A percentile compares a stretch with the other conserved stretches of the same genome.
phyloP scores from a whole-genome alignment of 139 green algal genomes.

The Yamagishiella unicocca region DNA sequence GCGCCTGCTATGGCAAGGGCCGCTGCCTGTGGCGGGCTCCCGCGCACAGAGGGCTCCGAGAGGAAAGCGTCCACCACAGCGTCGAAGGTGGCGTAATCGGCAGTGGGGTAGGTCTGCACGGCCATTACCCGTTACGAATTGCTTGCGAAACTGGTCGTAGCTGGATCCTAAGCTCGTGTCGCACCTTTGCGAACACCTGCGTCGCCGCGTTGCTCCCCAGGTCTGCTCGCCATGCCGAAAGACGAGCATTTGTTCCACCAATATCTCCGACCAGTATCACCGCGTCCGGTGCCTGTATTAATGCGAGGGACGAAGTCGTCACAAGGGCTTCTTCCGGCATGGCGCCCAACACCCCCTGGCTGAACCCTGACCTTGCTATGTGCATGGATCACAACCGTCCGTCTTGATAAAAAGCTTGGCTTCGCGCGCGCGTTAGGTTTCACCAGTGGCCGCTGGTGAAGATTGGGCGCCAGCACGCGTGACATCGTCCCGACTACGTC shows the following conservation, averaged over 20 bases:
- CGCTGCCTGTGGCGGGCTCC: constrained; percentile 48
- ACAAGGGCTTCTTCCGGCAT: background rate
- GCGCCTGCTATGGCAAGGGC: constrained; percentile 86
- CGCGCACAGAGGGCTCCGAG: background rate
- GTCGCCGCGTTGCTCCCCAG: background rate
- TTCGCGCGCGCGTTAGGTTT: background rate
- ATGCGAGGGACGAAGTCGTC: background rate
- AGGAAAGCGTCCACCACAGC: constrained; percentile 68
- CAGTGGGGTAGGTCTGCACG: constrained; percentile 76
- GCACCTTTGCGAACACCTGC: constrained; percentile 51
- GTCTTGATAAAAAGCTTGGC: background rate
- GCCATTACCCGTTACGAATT: too few relatives aligned
- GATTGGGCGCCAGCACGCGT: background rate
- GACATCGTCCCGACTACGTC: too few relatives aligned
- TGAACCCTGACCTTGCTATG: background rate
- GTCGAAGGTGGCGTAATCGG: constrained; percentile 69
- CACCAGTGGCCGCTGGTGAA: background rate
- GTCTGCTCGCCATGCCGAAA: constrained; percentile 84
- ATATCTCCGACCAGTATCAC: constrained; percentile 91
- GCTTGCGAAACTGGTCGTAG: background rate
- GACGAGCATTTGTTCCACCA: constrained; percentile 93
- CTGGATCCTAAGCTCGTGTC: background rate
- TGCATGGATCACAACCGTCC: background rate
- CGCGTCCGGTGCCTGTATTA: background rate
- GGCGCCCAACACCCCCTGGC: background rate